These are phyloP conservation scores for Saccharomyces hybrid DNA, from an alignment of 1,139 yeast genomes.

Conservation along the genomic window DNA sequence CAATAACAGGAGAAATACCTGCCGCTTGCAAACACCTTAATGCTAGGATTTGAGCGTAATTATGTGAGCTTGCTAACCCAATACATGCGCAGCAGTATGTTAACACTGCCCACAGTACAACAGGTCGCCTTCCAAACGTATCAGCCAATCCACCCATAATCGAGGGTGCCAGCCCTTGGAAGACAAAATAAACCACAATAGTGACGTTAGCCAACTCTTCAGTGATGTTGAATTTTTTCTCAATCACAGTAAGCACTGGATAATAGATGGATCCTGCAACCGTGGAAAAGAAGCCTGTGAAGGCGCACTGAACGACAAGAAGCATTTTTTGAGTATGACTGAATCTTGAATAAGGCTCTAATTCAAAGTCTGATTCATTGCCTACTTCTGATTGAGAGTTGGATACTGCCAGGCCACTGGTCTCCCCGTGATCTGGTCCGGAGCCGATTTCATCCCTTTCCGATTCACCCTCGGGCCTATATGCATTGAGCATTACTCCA, in stretches of 20 bases:
- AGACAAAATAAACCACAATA: conserved; percentile 60
- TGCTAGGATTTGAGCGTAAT: conserved; percentile 35
- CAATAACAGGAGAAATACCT: too few relatives aligned
- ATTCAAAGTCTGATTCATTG: not conserved
- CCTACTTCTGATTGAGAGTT: not conserved
- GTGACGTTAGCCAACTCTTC: conserved; percentile 54
- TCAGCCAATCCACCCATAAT: conserved; percentile 62
- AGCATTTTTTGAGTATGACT: conserved; percentile 31
- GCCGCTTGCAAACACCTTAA: too few relatives aligned
- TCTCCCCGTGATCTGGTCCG: not conserved
- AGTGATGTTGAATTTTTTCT: conserved; percentile 28
- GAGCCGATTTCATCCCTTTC: not conserved
- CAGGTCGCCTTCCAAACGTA: conserved; percentile 59
- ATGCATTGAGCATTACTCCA: not conserved
- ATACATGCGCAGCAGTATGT: conserved; percentile 49
- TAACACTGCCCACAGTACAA: conserved; percentile 44
- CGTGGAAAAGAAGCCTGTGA: too few relatives aligned
- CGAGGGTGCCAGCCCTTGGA: conserved; percentile 66
- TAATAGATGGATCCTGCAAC: too few relatives aligned
- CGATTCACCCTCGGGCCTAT: not conserved
- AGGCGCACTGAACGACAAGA: too few relatives aligned
- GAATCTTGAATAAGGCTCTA: conserved; percentile 30
- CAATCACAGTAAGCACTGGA: too few relatives aligned
- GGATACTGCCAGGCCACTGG: not conserved
- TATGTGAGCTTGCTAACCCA: conserved; percentile 45